These are phyloP conservation scores for Plantago lanceolata DNA, from an alignment of 305 asterid genomes.

Conservation along the genomic window DNA sequence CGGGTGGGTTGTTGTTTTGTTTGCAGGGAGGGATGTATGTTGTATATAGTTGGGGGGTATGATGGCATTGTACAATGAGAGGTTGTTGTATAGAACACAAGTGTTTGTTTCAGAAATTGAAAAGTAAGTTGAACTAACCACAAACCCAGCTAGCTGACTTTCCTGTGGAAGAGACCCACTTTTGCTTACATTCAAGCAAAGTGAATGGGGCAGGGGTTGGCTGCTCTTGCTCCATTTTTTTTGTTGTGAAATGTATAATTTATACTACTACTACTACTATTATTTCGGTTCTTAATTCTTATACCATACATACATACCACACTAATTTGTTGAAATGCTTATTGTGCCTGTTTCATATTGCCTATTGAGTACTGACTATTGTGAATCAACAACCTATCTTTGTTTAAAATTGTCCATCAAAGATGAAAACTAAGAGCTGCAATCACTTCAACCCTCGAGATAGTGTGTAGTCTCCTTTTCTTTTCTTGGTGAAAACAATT, in stretches of 20 bases:
- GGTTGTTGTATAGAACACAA: slow-evolving; percentile 35
- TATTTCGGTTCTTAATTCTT: not conserved
- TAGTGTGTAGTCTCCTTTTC: too few relatives aligned
- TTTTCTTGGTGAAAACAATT: too few relatives aligned
- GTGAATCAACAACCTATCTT: too few relatives aligned
- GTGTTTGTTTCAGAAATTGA: slow-evolving; percentile 25
- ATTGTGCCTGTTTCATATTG: too few relatives aligned
- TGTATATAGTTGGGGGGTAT: slow-evolving; percentile 27
- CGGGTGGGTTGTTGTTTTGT: slow-evolving; percentile 21
- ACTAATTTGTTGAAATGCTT: not conserved
- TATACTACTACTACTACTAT: slow-evolving; percentile 4
- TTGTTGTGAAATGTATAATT: slow-evolving; percentile 30
- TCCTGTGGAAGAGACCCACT: slow-evolving; percentile 19
- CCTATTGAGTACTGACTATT: too few relatives aligned
- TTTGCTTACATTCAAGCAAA: slow-evolving; percentile 13
- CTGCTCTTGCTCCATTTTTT: slow-evolving; percentile 24
- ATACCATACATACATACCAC: not conserved
- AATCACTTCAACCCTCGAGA: too few relatives aligned
- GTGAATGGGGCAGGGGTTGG: slow-evolving; percentile 26
- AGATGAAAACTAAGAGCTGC: too few relatives aligned
- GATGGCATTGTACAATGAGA: slow-evolving; percentile 35
- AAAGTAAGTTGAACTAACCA: slow-evolving; percentile 16
- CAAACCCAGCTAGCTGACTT: slow-evolving; percentile 18
- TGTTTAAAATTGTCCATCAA: too few relatives aligned
- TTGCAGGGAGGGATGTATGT: slow-evolving; percentile 29